Conservation (phyloP, 179 eudicot species). For the Beta macrorhiza region DNA sequence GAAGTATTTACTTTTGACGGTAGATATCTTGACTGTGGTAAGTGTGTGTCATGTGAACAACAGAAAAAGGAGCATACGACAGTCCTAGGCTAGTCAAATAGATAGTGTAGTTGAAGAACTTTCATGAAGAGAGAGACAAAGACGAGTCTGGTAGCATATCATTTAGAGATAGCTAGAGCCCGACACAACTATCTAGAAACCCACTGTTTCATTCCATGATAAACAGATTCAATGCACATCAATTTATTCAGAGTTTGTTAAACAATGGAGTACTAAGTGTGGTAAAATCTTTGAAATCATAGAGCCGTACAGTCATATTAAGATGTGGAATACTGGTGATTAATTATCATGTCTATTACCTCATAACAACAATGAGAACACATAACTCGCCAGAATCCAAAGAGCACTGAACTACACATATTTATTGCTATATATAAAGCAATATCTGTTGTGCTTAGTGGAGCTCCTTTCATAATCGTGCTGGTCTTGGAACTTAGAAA, state of each 20-base stretch:
- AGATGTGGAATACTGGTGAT: neutral
- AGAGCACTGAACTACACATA: neutral
- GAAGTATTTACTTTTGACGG: neutral
- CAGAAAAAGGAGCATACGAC: neutral
- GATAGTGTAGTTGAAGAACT: neutral
- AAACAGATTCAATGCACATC: neutral
- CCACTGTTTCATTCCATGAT: too few relatives aligned
- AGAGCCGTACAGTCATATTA: neutral
- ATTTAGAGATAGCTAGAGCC: neutral
- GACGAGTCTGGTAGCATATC: neutral
- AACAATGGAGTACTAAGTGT: neutral
- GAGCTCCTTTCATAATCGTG: neutral
- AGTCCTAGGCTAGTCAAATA: neutral
- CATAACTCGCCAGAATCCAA: neutral
- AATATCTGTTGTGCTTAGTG: neutral
- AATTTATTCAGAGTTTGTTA: neutral
- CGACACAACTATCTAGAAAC: too few relatives aligned
- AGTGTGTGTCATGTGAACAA: neutral
- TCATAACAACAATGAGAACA: too few relatives aligned
- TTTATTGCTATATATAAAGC: too few relatives aligned
- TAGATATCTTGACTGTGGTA: neutral
- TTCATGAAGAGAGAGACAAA: neutral
- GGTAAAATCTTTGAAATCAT: neutral
- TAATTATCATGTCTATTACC: neutral
- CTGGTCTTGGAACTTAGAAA: slow-evolving; percentile 7